Base-by-base conservation (phyloP, 495 filamentous ascomycete genomes). In the Penicillium atrosanguineum region DNA sequence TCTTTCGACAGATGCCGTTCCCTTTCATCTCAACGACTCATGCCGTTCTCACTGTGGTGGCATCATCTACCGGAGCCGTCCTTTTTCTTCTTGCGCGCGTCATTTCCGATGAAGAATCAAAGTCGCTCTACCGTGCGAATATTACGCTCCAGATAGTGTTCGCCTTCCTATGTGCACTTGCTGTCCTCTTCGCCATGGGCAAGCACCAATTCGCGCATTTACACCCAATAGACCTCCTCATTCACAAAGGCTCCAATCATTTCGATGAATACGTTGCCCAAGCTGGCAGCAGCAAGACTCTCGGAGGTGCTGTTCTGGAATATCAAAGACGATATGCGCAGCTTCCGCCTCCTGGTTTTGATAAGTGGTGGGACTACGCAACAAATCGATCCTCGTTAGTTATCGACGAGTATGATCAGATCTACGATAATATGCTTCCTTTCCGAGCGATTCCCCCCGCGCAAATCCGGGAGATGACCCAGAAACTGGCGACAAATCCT, bases 331-430 rank as follows among this genome's bases (percentile, higher is more conserved):
- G 73, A 55, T 79, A 80, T 53, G 56, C 68, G n/a, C 74, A 74
- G 37, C 64, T 75, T 48, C 79, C 79, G 6, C 79, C 79, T 52
- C 77, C 79, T 44, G 69, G 69, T 3, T 78, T 78, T 47, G 75
- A 53, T 74, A 78, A 79, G 52, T 93, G 89, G 90, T 91, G 83
- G 60, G 72, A 85, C 36, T 92, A 86, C 66, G 87, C 89, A 7
- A 80, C 67, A 20, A 71, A 71, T 11, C 81, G 79, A 39, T 78
- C 77, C 6, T 88, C 88, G 2, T 69, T 83, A 11, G 71, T 91
- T 11, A 80, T 92, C 53, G 89, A 95, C 55, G 81, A 87, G 53
- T 93, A 87, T 55, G 84, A 88, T 55, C 83, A 85, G 49, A 90
- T 94, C 8, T 76, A 87, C 52, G 70, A 77, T 7, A 82, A 90